Percentiles rank a stretch among this genome's conserved stretches.
Conservation (phyloP, 352 stramenopile species). For the Phytophthora pluvialis region DNA sequence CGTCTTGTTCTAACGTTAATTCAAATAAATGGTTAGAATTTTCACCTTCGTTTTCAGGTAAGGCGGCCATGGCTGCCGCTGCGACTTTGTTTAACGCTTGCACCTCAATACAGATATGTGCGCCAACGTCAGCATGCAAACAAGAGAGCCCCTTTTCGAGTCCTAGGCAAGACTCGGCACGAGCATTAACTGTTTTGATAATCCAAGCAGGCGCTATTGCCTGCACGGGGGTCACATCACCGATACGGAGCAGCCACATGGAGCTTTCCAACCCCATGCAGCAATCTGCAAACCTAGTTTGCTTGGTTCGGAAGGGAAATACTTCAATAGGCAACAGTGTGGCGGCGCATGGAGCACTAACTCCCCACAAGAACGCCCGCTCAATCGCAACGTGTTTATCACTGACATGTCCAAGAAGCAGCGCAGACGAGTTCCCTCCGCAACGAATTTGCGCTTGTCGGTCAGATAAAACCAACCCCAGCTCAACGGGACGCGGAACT, state of each 20-base stretch:
- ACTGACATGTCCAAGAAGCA: constrained; percentile 5
- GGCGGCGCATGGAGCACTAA: constrained; percentile 15
- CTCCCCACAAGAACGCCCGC: constrained; percentile 33
- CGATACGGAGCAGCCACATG: constrained; percentile 7
- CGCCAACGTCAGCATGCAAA: constrained; percentile 6
- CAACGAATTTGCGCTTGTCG: constrained; percentile 19
- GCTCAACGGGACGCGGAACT: constrained; percentile 14
- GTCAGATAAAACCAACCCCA: background rate
- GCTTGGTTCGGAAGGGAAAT: background rate
- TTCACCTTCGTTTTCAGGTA: background rate
- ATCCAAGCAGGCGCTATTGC: constrained; percentile 13
- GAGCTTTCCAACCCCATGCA: constrained; percentile 5
- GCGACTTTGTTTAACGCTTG: constrained; percentile 25
- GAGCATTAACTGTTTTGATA: constrained; percentile 11
- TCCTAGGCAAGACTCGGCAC: constrained; percentile 2
- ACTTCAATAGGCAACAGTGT: constrained; percentile 25
- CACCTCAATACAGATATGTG: constrained; percentile 12
- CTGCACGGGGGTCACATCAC: background rate
- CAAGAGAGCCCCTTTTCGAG: constrained; percentile 14
- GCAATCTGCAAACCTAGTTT: constrained; percentile 4
- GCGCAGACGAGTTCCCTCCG: constrained; percentile 31
- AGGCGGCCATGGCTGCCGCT: background rate
- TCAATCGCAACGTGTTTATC: constrained; percentile 2
- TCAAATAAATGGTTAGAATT: constrained; percentile 11
- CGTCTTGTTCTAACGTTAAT: background rate